Evolutionary conservation across 768 basidiomycete genomes (phyloP), one percentile per base, ranked within the genome.

Genomic region (Xanthoconium purpureum): DNA sequence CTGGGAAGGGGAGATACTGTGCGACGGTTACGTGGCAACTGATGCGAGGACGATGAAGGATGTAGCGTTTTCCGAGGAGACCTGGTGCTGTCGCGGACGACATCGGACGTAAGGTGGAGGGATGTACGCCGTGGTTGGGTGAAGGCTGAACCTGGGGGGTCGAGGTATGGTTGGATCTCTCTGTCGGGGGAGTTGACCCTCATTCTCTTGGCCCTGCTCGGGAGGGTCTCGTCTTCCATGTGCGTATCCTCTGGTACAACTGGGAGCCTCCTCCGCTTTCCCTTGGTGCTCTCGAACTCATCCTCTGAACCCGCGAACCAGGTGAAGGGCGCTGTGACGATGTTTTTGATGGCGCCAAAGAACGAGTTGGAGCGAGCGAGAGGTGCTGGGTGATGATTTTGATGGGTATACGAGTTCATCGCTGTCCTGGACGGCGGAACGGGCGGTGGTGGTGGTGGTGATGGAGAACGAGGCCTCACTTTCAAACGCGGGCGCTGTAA

Each of bases 271-370:
- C 84, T 76, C 59, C 84, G 81, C 67, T 86, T 85, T 59, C 82
- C 82, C 39, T 72, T 76, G 55, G 74, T 66, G 65, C 79, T 78
- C 61, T 75, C 77, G 44, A 77, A 73, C 60, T 80, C 80, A 66
- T 80, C 80, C 58, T 77, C 75, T 57, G 75, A 69, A 60, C 75
- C 70, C 61, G 80, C 78, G 72, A 87, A 83, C 73, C 80, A 76
- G 47, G 70, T 45, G 60, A 87, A 75, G 44, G 85, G 84, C 18
- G 84, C 82, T 33, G 84, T 80, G 58, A 88, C 85, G 67, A 87
- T 73, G 73, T 77, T 82, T 77, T 81, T 87, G 71, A 88, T 79
- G 46, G 84, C 70, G 48, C 82, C 83, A 42, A 87, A 68, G 63
- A 88, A 76, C 29, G 86, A 85, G 18, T 75, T 80, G n/a, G 78